phyloP scores from a whole-genome alignment of 306 rosid genomes.

The Trichosanthes cucumerina region DNA sequence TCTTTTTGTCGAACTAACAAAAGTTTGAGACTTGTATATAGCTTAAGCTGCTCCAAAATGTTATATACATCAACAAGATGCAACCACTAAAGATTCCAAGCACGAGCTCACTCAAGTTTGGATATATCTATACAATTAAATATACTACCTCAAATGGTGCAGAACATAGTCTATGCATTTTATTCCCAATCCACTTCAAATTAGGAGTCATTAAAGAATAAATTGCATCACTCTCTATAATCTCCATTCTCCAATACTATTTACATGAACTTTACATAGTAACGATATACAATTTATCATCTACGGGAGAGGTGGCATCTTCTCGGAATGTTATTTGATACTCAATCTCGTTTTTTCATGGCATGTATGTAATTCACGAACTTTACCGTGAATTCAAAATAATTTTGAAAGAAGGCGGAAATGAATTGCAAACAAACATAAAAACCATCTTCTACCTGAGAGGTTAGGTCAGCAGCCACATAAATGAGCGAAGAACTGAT shows the following conservation, averaged over 20 bases:
- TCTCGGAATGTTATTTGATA: background rate
- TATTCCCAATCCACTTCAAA: background rate
- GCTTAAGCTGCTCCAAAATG: background rate
- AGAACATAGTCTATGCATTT: background rate
- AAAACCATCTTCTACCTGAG: conserved; percentile 36
- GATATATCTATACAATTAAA: background rate
- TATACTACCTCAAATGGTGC: background rate
- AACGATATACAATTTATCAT: background rate
- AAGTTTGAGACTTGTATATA: background rate
- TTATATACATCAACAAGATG: background rate
- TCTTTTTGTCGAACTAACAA: background rate
- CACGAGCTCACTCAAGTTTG: background rate
- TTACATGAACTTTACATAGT: background rate
- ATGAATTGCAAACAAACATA: background rate
- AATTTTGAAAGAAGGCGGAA: background rate
- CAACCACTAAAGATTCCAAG: background rate
- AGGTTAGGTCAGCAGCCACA: conserved; percentile 48
- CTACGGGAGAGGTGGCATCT: background rate
- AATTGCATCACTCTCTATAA: background rate
- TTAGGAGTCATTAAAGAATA: background rate
- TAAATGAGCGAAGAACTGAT: conserved; percentile 47
- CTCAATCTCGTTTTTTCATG: background rate
- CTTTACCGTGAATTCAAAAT: background rate
- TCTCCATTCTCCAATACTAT: background rate
- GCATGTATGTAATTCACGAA: background rate